phyloP scores from a whole-genome alignment of 2,329 filamentous ascomycete species.

The Epichloe baconii region DNA sequence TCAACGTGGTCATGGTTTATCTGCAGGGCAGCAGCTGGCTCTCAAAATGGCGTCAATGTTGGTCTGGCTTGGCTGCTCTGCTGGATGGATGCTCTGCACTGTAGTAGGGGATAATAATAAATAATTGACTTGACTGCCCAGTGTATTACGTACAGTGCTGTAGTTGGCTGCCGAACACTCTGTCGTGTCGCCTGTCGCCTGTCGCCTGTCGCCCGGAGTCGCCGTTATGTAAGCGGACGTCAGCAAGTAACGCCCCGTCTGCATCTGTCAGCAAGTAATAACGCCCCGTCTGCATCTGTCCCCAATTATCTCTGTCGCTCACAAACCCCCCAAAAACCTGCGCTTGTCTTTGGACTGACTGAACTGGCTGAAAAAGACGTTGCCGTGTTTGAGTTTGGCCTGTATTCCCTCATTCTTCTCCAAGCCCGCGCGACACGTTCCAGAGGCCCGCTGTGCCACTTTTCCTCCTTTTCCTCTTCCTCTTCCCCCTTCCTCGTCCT shows the following conservation, averaged over 20 bases:
- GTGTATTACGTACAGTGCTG: too few species aligned
- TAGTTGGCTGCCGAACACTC: too few species aligned
- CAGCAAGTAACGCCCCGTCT: too few species aligned
- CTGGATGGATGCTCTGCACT: too few species aligned
- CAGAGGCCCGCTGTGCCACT: background rate
- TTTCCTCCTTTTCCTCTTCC: background rate
- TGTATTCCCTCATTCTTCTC: background rate
- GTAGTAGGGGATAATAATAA: too few species aligned
- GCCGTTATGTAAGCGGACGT: conserved; percentile 7
- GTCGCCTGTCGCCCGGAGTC: background rate
- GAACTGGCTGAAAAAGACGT: background rate
- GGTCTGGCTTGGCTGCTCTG: too few species aligned
- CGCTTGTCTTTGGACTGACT: background rate
- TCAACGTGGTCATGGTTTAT: background rate
- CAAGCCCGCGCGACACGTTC: background rate
- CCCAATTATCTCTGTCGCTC: background rate
- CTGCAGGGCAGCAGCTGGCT: too few species aligned
- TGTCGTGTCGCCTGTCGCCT: background rate
- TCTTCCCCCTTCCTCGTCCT: background rate
- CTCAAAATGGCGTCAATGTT: background rate
- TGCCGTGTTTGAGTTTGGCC: background rate
- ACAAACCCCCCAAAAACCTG: background rate
- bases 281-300: background rate
- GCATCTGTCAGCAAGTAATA: too few species aligned
- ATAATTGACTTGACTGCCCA: too few species aligned